Evolutionary conservation across 225 moss, liverwort and hornwort genomes (phyloP).

Genomic region (Straminergon stramineum): DNA sequence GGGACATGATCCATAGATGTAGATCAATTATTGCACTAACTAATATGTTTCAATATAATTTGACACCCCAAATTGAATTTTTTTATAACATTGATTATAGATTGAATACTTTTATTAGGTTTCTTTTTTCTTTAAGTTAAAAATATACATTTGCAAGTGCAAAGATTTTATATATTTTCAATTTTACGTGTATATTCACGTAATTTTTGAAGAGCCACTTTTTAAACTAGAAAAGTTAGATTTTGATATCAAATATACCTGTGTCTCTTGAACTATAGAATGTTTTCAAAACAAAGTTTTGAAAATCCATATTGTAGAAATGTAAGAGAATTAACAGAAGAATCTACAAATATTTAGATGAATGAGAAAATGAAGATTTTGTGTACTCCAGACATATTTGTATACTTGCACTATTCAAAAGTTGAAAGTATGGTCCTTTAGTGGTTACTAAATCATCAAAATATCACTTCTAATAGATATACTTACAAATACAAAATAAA

Average conservation of each 20-base stretch:
- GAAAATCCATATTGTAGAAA: background rate
- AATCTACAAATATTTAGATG: background rate
- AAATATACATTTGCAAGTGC: accelerated
- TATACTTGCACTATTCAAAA: background rate
- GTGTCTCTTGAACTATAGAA: background rate
- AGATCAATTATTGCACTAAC: accelerated
- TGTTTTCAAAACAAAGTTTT: background rate
- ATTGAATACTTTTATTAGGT: background rate
- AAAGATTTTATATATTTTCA: background rate
- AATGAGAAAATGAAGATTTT: background rate
- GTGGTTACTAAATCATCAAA: background rate
- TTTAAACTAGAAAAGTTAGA: background rate
- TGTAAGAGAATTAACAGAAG: background rate
- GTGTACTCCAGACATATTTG: accelerated
- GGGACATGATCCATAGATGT: background rate
- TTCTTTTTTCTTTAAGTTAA: background rate
- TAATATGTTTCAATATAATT: background rate
- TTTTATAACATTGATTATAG: background rate
- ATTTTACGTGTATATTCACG: background rate
- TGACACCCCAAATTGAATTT: background rate
- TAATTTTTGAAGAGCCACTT: background rate
- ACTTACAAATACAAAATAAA: background rate
- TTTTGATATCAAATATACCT: background rate
- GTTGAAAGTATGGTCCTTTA: accelerated
- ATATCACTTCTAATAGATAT: background rate